Percentiles rank a stretch among this genome's conserved stretches.
phyloP scores from a whole-genome alignment of 768 basidiomycete species.

The Suillus cothurnatus region DNA sequence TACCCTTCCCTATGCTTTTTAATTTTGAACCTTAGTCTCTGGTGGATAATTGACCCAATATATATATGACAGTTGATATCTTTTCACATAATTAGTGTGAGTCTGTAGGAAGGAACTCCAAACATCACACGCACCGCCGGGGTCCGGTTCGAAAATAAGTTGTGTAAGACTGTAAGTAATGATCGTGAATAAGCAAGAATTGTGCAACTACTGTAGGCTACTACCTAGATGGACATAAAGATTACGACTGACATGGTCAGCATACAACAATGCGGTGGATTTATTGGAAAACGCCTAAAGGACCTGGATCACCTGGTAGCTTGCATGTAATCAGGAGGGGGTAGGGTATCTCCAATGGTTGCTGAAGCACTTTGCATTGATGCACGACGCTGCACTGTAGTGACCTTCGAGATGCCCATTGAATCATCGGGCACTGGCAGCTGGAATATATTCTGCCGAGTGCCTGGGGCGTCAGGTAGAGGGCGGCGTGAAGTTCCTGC shows the following conservation, averaged over 20 bases:
- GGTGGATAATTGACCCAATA: not conserved
- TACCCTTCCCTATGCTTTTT: not conserved
- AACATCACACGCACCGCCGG: not conserved
- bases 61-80: not conserved
- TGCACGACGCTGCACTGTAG: conserved; percentile 2
- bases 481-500: conserved; percentile 14
- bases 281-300: not conserved
- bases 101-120: not conserved
- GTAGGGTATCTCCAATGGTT: conserved; percentile 19
- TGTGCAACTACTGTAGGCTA: not conserved
- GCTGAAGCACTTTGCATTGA: conserved; percentile 18
- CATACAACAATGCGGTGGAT: not conserved
- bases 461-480: conserved; percentile 28
- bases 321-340: conserved; percentile 28
- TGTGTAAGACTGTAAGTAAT: not conserved
- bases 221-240: not conserved
- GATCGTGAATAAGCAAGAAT: not conserved
- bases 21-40: not conserved
- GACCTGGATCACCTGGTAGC: conserved; percentile 3
- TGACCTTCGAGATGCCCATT: not conserved
- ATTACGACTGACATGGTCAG: not conserved
- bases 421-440: conserved; percentile 4
- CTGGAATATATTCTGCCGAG: conserved; percentile 6
- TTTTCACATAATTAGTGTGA: not conserved
- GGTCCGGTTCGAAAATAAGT: not conserved